These are phyloP conservation scores for Fragaria nilgerrensis DNA, from an alignment of 306 rosid species.

Conservation along the genomic window DNA sequence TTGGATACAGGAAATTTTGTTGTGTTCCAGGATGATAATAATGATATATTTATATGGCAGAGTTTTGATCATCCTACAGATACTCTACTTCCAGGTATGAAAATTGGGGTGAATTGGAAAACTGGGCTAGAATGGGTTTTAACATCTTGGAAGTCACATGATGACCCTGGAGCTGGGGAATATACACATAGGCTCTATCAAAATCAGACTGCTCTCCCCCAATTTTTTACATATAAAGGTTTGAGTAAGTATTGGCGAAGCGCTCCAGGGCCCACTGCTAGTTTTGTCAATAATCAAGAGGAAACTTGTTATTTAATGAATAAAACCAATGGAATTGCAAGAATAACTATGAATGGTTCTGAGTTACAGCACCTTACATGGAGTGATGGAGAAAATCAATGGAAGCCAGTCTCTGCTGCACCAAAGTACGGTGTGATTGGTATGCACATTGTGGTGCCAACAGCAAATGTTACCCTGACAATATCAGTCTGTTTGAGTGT, in stretches of 20 bases:
- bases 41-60: too few species aligned
- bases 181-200: background rate
- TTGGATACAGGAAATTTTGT: too few species aligned
- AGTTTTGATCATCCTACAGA: too few species aligned
- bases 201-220: too few species aligned
- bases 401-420: background rate
- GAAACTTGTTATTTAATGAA: background rate
- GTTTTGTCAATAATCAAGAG: background rate
- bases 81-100: constrained; percentile 27
- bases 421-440: constrained; percentile 34
- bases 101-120: constrained; percentile 7
- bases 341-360: background rate
- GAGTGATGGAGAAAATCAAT: background rate
- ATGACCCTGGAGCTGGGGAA: background rate
- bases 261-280: background rate
- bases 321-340: background rate
- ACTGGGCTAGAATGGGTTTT: constrained; percentile 13
- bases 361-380: background rate
- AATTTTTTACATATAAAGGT: background rate
- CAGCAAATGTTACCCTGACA: constrained; percentile 42
- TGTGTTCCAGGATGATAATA: too few species aligned
- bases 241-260: background rate
- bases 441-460: constrained; percentile 48
- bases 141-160: background rate
- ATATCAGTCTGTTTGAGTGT: constrained; percentile 30